A percentile compares a stretch with the other conserved stretches of the same genome.
phyloP scores from a whole-genome alignment of 495 filamentous ascomycete genomes.

The Hyaloscypha hepaticicola region DNA sequence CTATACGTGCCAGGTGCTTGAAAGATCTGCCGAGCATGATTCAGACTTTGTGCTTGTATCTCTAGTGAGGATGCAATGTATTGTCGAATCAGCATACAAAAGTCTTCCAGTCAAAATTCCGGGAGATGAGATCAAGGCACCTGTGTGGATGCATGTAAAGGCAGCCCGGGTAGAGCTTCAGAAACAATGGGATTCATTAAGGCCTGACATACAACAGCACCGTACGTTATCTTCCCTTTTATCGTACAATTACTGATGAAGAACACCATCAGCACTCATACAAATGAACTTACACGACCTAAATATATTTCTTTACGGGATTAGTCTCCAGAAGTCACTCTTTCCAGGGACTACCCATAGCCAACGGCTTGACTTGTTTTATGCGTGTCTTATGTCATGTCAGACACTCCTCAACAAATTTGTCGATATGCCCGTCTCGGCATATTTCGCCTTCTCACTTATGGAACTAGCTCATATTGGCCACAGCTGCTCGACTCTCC shows the following conservation, averaged over 20 bases:
- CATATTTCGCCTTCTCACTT: not conserved
- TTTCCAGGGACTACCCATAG: not conserved
- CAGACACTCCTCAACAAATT: constrained; percentile 16
- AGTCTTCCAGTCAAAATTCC: not conserved
- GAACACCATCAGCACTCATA: not conserved
- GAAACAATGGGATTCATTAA: constrained; percentile 11
- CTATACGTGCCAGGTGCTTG: constrained; percentile 7
- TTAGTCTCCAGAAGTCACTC: constrained; percentile 10
- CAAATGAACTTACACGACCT: constrained; percentile 15
- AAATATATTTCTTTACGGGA: constrained; percentile 19
- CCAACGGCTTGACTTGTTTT: constrained; percentile 28
- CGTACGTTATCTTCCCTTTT: constrained; percentile 6
- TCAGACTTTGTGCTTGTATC: constrained; percentile 14
- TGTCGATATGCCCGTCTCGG: constrained; percentile 3
- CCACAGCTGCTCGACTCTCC: constrained; percentile 1
- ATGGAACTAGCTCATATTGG: constrained; percentile 19
- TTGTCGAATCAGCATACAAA: constrained; percentile 4
- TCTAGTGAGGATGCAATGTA: constrained; percentile 4
- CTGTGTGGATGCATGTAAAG: constrained; percentile 25
- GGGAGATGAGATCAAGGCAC: constrained; percentile 8
- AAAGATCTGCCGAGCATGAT: constrained; percentile 10
- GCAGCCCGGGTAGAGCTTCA: constrained; percentile 10
- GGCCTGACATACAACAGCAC: constrained; percentile 12
- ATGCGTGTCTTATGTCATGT: constrained; percentile 18
- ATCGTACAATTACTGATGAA: not conserved